phyloP scores from a whole-genome alignment of 345 rosid species.

The Hibiscus syriacus region DNA sequence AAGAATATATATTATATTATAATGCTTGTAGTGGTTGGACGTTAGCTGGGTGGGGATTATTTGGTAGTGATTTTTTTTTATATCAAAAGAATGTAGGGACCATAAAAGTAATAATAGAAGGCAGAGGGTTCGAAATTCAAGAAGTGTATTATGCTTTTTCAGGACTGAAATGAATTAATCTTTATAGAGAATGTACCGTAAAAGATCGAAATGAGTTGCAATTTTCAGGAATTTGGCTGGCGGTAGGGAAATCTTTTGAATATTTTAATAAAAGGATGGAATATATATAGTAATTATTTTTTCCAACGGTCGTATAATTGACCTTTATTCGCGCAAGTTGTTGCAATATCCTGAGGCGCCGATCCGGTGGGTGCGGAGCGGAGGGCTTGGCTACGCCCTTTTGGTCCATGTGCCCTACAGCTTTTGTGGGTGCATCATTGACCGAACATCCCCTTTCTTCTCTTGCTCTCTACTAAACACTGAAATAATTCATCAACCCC shows the following conservation, averaged over 20 bases:
- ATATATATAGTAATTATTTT: not conserved
- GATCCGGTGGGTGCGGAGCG: not conserved
- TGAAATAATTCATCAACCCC: too few species aligned
- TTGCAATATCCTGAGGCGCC: slow-evolving; percentile 7
- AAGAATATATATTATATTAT: too few species aligned
- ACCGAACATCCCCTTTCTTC: slow-evolving; percentile 11
- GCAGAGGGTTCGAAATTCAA: not conserved
- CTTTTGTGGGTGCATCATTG: slow-evolving; percentile 8
- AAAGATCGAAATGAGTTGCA: not conserved
- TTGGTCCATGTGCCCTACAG: slow-evolving; percentile 10
- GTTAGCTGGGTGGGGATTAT: not conserved
- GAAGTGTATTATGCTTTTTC: not conserved
- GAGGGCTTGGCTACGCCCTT: too few species aligned
- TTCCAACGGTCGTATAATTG: slow-evolving; percentile 34
- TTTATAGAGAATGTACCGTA: not conserved
- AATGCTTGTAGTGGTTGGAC: not conserved
- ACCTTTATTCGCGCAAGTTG: slow-evolving; percentile 31
- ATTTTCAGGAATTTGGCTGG: not conserved
- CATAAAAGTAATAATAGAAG: not conserved
- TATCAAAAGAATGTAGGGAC: not conserved
- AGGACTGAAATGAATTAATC: not conserved
- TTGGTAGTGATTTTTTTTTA: not conserved
- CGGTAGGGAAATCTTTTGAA: not conserved
- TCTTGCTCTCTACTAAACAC: too few species aligned
- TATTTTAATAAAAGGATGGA: not conserved